phyloP scores from a whole-genome alignment of 2,329 filamentous ascomycete genomes.

The Penicillium polonicum region DNA sequence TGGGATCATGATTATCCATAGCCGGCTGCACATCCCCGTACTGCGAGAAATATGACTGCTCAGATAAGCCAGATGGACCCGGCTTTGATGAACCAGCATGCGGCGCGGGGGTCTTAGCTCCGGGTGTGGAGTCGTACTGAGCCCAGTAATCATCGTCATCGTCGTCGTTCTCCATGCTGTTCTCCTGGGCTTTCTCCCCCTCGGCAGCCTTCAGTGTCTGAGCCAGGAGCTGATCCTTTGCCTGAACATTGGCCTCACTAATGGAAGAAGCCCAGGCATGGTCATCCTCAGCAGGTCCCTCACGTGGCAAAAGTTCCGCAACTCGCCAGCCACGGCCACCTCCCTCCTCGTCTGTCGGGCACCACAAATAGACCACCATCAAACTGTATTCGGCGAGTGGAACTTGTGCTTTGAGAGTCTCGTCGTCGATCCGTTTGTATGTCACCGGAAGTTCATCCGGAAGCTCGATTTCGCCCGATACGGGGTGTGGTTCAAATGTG shows the following conservation, averaged over 20 bases:
- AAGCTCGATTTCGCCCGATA: slow-evolving; percentile 64
- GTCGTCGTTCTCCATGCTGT: slow-evolving; percentile 50
- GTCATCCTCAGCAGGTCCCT: slow-evolving; percentile 50
- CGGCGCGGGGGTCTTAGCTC: slow-evolving; percentile 38
- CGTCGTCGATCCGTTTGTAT: slow-evolving; percentile 60
- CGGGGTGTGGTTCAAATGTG: slow-evolving; percentile 62
- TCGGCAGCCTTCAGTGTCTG: slow-evolving; percentile 38
- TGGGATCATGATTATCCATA: slow-evolving; percentile 62
- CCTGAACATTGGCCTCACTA: slow-evolving; percentile 54
- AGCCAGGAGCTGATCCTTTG: slow-evolving; percentile 36
- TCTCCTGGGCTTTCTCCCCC: slow-evolving; percentile 18
- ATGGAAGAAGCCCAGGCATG: slow-evolving; percentile 54
- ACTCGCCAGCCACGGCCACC: slow-evolving; percentile 57
- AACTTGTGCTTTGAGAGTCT: slow-evolving; percentile 59
- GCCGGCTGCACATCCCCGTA: slow-evolving; percentile 65
- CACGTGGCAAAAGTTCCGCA: slow-evolving; percentile 57
- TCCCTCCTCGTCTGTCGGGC: slow-evolving; percentile 55
- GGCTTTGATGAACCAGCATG: slow-evolving; percentile 23
- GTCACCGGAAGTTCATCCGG: slow-evolving; percentile 55
- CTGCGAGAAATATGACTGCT: slow-evolving; percentile 60
- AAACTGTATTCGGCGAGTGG: slow-evolving; percentile 56
- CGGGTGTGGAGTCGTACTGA: slow-evolving; percentile 59
- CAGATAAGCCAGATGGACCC: slow-evolving; percentile 43
- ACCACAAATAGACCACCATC: slow-evolving; percentile 61
- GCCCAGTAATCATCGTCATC: slow-evolving; percentile 67